Base-by-base conservation (phyloP, 495 filamentous ascomycete species). In the Talaromyces ruber region DNA sequence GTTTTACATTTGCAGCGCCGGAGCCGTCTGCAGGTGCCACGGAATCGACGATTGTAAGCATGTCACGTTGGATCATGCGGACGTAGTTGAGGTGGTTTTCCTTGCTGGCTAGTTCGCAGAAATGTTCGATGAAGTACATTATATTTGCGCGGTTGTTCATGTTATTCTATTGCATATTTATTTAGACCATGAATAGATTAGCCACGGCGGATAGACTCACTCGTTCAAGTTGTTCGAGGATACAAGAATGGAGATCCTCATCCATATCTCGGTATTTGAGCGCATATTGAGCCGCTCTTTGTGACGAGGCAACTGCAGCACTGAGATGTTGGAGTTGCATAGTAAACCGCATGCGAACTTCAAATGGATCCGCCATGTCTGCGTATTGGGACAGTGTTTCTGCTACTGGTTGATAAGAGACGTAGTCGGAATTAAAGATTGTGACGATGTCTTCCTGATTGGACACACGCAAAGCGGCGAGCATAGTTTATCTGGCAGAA, bases 131-230 rank as follows among this genome's bases (percentile, higher is more conserved):
- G 78, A 99, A 98, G 76, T 94, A 98, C 89, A 99, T 93, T 72
- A 99, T 97, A 68, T 99, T 99, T 30, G 96, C 95, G 51, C 93
- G 81, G 53, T 86, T 96, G 76, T 99, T 99, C 88, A 98, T 95
- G 64, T 87, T 91, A 67, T 89, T 95, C 84, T 93, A 60, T 50
- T 26, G n/a, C 2, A n/a, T 52, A 6, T 9, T 22, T 4, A 3
- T 57, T 59, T n/a, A 63, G 61, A 26, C 9, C 37, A 6, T 59
- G 6, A 60, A 34, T 43, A 30, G 29, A 21, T 58, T 25, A 4
- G 8, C 8, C 18, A 29, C 1, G 16, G 25, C 2, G 11, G 53
- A 3, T 32, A 16, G 14, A 68, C 76, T 64, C 72, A 92, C 92
- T 66, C 83, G 79, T 70, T 97, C 94, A 3, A 99, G 81, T 74